phyloP scores from a whole-genome alignment of 108 stramenopile species.

The Nitzschia putrida region DNA sequence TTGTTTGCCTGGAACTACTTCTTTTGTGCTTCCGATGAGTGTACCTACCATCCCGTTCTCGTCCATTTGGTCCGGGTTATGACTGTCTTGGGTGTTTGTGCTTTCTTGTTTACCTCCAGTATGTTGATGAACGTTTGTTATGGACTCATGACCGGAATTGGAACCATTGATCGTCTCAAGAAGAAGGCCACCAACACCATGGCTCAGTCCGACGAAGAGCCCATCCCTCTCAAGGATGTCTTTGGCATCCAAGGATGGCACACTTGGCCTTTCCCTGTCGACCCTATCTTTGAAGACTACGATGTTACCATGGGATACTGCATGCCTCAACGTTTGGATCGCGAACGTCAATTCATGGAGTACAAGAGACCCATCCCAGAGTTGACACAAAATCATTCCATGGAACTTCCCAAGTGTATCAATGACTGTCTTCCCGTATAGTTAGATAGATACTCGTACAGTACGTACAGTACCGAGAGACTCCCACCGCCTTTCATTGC shows the following conservation, averaged over 20 bases:
- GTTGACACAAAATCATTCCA: slow-evolving; percentile 22
- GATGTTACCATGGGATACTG: slow-evolving; percentile 82
- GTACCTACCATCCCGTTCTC: slow-evolving; percentile 68
- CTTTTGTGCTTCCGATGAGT: slow-evolving; percentile 63
- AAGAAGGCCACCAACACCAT: slow-evolving; percentile 87
- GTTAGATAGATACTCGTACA: background rate
- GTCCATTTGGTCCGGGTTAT: slow-evolving; percentile 76
- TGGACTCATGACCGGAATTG: slow-evolving; percentile 86
- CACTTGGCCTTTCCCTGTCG: slow-evolving; percentile 80
- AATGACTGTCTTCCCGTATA: slow-evolving; percentile 58
- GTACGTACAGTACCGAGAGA: no score
- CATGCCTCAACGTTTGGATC: slow-evolving; percentile 70
- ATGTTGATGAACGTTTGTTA: slow-evolving; percentile 90
- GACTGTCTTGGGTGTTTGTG: slow-evolving; percentile 63
- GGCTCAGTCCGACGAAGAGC: slow-evolving; percentile 78
- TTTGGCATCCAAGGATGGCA: slow-evolving; percentile 84
- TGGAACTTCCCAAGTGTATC: slow-evolving; percentile 54
- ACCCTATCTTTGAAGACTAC: slow-evolving; percentile 88
- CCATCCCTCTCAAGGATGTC: slow-evolving; percentile 84
- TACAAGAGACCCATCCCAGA: slow-evolving; percentile 46
- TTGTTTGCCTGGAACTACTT: slow-evolving; percentile 85
- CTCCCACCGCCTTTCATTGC: no score
- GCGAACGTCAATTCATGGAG: slow-evolving; percentile 67
- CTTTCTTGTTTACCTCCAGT: slow-evolving; percentile 75
- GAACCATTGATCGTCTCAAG: slow-evolving; percentile 89